phyloP scores from a whole-genome alignment of 768 basidiomycete species.

The Suillus alpinus region DNA sequence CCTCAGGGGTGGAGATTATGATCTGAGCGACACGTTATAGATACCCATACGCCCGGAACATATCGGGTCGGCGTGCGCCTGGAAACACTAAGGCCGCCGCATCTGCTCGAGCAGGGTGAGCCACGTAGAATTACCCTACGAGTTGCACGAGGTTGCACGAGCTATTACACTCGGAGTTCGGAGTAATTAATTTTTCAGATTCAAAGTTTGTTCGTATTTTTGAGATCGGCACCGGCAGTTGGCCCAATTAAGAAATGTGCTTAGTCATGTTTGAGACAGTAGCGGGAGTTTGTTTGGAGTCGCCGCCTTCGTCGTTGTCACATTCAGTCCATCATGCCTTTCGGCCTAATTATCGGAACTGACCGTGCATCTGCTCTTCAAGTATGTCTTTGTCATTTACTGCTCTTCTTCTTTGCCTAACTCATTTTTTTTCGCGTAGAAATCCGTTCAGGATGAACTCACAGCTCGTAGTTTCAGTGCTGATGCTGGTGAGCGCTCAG shows the following conservation, averaged over 20 bases:
- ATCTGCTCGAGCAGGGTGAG: background rate
- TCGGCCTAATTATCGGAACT: constrained; percentile 76
- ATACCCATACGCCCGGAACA: background rate
- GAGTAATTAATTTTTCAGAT: background rate
- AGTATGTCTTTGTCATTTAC: constrained; percentile 36
- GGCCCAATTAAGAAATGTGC: background rate
- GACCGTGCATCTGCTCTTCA: constrained; percentile 72
- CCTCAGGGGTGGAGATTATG: background rate
- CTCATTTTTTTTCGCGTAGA: constrained; percentile 38
- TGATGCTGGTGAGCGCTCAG: constrained; percentile 61
- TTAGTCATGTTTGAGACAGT: background rate
- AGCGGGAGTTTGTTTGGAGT: constrained; percentile 11
- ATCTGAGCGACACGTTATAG: background rate
- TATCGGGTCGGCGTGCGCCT: background rate
- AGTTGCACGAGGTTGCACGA: too few species aligned
- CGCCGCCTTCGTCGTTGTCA: constrained; percentile 22
- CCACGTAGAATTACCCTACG: background rate
- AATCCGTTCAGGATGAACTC: constrained; percentile 81
- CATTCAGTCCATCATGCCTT: constrained; percentile 48
- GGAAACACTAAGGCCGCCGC: background rate
- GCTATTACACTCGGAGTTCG: background rate
- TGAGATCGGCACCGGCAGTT: background rate
- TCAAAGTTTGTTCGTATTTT: background rate
- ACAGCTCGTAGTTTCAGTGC: constrained; percentile 68
- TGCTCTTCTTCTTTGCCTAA: constrained; percentile 2